Evolutionary conservation across 306 rosid genomes (phyloP), one percentile per base, ranked within the genome.

Genomic region (Gleditsia sinensis): DNA sequence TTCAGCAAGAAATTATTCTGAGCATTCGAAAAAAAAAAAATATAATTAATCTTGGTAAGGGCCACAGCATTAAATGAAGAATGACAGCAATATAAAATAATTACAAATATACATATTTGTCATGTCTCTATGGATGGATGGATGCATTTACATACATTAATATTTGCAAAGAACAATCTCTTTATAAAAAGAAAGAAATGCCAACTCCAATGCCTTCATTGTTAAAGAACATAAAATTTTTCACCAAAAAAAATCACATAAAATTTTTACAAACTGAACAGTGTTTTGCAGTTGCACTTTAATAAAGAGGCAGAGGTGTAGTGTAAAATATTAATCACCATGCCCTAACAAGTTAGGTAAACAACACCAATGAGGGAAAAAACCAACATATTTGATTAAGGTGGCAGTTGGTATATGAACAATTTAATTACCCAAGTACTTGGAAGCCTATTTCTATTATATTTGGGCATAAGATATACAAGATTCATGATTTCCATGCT

Each of bases 171-270:
- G 14, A 6, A 21, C 40, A 43, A 42, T 54, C 23, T 14, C 17
- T 10, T 3, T 10, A 25, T 4, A 49, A 19, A 75, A 4, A 24
- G 42, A 71, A 39, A 57, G 7, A 40, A 59, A 28, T 8, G 65
- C 39, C 30, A 63, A 40, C 43, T 43, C 48, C 17, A 46, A 54
- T 27, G 42, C 50, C 80, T 66, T 65, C 34, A 75, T 43, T 51
- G 9, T 13, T 54, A 66, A 67, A 43, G 17, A 42, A 66, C 25
- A 30, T 66, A 28, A 75, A 19, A 54, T 25, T 37, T 19, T 75
- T n/a, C n/a, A n/a, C n/a, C n/a, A n/a, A n/a, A n/a, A n/a, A n/a
- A n/a, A n/a, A n/a, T n/a, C n/a, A n/a, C n/a, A n/a, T n/a, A n/a
- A n/a, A n/a, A n/a, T n/a, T n/a, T n/a, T n/a, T n/a, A n/a, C n/a